Percentiles rank a stretch among this genome's conserved stretches.
phyloP scores from a whole-genome alignment of 2,329 filamentous ascomycete species.

The Phialophora macrospora region DNA sequence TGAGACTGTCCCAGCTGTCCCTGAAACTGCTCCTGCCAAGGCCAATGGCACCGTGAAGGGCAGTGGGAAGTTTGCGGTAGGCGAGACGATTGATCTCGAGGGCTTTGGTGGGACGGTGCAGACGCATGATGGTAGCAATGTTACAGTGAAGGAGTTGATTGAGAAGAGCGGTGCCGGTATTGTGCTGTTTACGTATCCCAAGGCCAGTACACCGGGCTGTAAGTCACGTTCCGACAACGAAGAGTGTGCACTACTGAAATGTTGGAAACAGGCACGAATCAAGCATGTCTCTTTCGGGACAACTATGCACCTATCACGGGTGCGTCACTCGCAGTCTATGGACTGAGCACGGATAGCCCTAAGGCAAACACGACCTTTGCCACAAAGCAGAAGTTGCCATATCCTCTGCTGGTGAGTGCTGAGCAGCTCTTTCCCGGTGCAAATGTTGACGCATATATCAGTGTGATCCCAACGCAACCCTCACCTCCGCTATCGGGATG shows the following conservation, averaged over 20 bases:
- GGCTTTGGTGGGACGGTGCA: constrained; percentile 72
- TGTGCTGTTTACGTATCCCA: constrained; percentile 77
- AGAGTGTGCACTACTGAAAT: background rate
- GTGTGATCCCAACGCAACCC: constrained; percentile 74
- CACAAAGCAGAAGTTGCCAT: constrained; percentile 86
- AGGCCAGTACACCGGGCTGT: constrained; percentile 93
- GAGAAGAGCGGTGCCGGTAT: constrained; percentile 83
- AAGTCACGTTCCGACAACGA: constrained; percentile 36
- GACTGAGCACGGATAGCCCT: constrained; percentile 82
- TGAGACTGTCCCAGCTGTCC: constrained; percentile 12
- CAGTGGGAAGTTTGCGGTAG: constrained; percentile 46
- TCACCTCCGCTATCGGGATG: constrained; percentile 86
- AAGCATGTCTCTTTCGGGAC: constrained; percentile 93
- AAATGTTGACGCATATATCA: background rate
- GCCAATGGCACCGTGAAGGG: constrained; percentile 37
- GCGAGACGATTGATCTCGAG: constrained; percentile 59
- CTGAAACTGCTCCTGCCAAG: constrained; percentile 39
- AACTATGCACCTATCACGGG: constrained; percentile 74
- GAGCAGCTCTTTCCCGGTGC: background rate
- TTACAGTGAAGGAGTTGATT: constrained; percentile 77
- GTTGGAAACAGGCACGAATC: constrained; percentile 74
- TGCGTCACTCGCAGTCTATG: constrained; percentile 83
- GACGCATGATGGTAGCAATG: constrained; percentile 81
- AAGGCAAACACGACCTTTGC: constrained; percentile 94
- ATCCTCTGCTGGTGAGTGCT: constrained; percentile 67